Percentiles rank a stretch among this genome's conserved stretches.
phyloP scores from a whole-genome alignment of 2,329 filamentous ascomycete genomes.

The Stemphylium vesicarium region DNA sequence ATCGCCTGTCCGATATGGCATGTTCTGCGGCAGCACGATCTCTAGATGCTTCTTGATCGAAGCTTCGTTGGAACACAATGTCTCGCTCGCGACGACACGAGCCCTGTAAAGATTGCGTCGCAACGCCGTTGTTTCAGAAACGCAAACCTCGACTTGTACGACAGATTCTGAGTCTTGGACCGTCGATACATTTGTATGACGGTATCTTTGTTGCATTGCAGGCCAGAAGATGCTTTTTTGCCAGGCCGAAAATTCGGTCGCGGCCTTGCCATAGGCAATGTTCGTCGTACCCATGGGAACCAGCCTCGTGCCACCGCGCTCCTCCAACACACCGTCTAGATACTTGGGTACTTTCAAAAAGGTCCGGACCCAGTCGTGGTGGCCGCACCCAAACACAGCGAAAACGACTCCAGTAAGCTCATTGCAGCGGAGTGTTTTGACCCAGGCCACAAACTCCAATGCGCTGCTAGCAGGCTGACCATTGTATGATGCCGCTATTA shows the following conservation, averaged over 20 bases:
- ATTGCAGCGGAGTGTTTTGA: conserved; percentile 50
- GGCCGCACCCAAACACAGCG: neutral
- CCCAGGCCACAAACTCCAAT: conserved; percentile 42
- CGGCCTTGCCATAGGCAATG: neutral
- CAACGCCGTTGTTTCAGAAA: no score
- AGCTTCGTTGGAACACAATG: no score
- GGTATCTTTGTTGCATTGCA: neutral
- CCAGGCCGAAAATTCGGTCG: neutral
- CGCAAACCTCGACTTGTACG: no score
- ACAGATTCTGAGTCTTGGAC: no score
- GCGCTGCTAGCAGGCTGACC: conserved; percentile 48
- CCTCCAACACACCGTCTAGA: neutral
- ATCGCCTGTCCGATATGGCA: conserved; percentile 61
- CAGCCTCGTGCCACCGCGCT: neutral
- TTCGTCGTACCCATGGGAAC: neutral
- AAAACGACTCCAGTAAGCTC: neutral
- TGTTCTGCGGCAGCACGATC: neutral
- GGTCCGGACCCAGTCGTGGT: neutral
- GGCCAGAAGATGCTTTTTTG: neutral
- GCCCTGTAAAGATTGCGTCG: no score
- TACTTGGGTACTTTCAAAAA: conserved; percentile 49
- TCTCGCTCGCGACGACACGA: no score
- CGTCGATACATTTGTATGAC: no score
- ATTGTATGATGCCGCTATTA: conserved; percentile 46
- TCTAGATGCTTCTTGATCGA: no score